These are phyloP conservation scores for Giardia duodenalis DNA, from an alignment of 208 protist species.

Conservation along the genomic window DNA sequence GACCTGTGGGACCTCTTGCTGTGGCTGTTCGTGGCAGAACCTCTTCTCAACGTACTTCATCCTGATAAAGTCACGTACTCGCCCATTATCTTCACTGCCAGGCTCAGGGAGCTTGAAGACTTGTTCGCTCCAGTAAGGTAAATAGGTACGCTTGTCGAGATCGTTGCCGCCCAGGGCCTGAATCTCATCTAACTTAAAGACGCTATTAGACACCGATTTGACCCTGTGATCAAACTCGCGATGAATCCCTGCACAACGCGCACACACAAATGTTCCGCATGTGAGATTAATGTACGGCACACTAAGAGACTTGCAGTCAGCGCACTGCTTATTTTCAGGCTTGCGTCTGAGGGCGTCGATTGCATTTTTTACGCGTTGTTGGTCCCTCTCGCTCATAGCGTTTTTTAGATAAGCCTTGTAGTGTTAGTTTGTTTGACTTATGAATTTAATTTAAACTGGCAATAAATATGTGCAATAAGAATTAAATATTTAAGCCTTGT, in stretches of 20 bases:
- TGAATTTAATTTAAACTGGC: no score
- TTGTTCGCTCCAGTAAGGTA: background rate
- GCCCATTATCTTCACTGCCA: conserved; percentile 22
- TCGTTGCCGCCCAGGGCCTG: background rate
- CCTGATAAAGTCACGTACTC: conserved; percentile 5
- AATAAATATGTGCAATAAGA: no score
- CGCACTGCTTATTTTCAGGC: conserved; percentile 35
- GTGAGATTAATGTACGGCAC: conserved; percentile 39
- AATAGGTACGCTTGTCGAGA: background rate
- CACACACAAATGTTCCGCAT: conserved; percentile 40
- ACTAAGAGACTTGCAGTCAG: conserved; percentile 33
- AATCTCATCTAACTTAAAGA: conserved; percentile 33
- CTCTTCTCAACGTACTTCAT: conserved; percentile 3
- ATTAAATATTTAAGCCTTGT: no score
- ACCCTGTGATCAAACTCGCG: conserved; percentile 32
- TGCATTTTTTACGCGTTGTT: conserved; percentile 26
- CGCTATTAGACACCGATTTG: conserved; percentile 34
- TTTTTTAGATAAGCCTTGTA: no score
- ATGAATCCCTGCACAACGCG: conserved; percentile 41
- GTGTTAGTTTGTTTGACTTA: no score
- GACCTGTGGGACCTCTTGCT: background rate
- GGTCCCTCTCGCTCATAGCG: conserved; percentile 13
- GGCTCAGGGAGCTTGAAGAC: background rate
- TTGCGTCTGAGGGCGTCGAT: conserved; percentile 32
- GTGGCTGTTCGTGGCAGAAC: background rate